These are phyloP conservation scores for Fonsecaea erecta DNA, from an alignment of 2,329 filamentous ascomycete genomes.

Conservation along the genomic window DNA sequence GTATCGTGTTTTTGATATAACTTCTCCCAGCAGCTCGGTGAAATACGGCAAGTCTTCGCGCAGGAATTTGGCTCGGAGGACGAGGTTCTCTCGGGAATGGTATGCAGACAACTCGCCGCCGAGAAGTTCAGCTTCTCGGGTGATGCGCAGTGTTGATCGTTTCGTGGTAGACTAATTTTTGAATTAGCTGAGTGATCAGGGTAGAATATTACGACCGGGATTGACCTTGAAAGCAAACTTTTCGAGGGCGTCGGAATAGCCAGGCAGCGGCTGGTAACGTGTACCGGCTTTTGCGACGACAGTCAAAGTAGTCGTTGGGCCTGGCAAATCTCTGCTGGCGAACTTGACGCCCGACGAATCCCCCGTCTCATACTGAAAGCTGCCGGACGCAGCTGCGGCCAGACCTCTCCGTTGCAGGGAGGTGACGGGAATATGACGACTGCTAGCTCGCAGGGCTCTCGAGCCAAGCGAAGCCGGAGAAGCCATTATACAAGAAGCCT, in stretches of 20 bases:
- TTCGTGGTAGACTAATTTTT: slow-evolving; percentile 74
- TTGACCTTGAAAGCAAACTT: slow-evolving; percentile 96
- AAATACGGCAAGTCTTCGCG: slow-evolving; percentile 97
- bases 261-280: slow-evolving; percentile 86
- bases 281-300: slow-evolving; percentile 94
- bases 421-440: slow-evolving; percentile 63
- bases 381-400: slow-evolving; percentile 70
- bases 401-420: slow-evolving; percentile 64
- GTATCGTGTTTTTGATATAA: slow-evolving; percentile 86
- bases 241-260: slow-evolving; percentile 86
- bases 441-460: slow-evolving; percentile 66
- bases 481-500: slow-evolving; percentile 61
- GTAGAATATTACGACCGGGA: slow-evolving; percentile 37
- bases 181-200: slow-evolving; percentile 21
- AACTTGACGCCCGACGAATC: slow-evolving; percentile 89
- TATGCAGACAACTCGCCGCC: slow-evolving; percentile 86
- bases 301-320: slow-evolving; percentile 87
- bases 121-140: slow-evolving; percentile 91
- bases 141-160: slow-evolving; percentile 89
- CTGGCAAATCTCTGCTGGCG: slow-evolving; percentile 84
- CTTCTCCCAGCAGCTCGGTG: slow-evolving; percentile 90
- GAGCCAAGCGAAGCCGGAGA: slow-evolving; percentile 68
- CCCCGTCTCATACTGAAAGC: slow-evolving; percentile 84
- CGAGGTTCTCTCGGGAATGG: slow-evolving; percentile 90
- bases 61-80: slow-evolving; percentile 93